Evolutionary conservation across 1,284 basidiomycete genomes (phyloP), one percentile per base, ranked within the genome.

Genomic region (Meripilus lineatus): DNA sequence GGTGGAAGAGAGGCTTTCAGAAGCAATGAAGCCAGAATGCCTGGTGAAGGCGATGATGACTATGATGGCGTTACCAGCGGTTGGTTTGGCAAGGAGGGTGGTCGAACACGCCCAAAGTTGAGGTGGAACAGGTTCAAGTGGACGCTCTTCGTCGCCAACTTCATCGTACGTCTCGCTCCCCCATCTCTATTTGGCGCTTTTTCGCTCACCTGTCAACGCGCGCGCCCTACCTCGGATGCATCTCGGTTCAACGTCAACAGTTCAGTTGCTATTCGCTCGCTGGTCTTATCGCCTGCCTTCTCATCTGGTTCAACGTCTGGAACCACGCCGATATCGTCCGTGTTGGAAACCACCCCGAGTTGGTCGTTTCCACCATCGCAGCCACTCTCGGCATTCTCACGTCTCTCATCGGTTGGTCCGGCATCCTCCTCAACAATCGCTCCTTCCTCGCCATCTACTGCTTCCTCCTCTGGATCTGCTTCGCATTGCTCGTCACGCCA

Each of bases 101-200:
- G 63, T 26, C 63, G 64, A 50, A 65, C 64, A 38, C 69, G 67
- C 51, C 60, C 67, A 44, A 68, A 67, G 50, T 59, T 77, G 20
- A 63, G 74, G 28, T 81, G 79, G 79, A 81, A 77, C 56, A 61
- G 70, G 47, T 81, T 80, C 69, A 81, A 81, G 54, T 79, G 77
- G 76, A 59, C 65, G 10, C 62, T 81, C 24, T 77, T 81, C 58
- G 23, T 65, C 14, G 62, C 71, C 36, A 80, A 79, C 57, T 57
- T 65, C 23, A 49, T 77, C 28, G 77, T 80, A 48, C 57, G 77
- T 73, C 3, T 22, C 28, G 37, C 20, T 45, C 37, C 38, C 13
- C n/a, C n/a, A n/a, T n/a, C n/a, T n/a, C n/a, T n/a, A n/a, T 6
- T 37, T 33, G 14, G 35, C 40, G 13, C 43, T 37, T 20, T 15